phyloP scores from a whole-genome alignment of 148 eudicot genomes.

The Chenopodium berlandieri region DNA sequence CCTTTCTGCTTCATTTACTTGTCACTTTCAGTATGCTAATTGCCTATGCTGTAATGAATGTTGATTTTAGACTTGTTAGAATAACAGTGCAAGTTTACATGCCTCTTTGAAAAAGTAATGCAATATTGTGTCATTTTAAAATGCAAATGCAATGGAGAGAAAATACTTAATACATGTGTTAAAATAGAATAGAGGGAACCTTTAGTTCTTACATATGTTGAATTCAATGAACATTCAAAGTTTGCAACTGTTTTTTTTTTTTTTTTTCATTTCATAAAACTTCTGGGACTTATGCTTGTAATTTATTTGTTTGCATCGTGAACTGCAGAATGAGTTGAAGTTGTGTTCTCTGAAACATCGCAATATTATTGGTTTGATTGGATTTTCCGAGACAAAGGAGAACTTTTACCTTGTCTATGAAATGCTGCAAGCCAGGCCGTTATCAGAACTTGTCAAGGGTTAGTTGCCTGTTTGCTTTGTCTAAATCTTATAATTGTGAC shows the following conservation, averaged over 20 bases:
- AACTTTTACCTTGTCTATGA: constrained; percentile 39
- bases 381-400: constrained; percentile 32
- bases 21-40: not conserved
- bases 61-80: not conserved
- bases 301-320: not conserved
- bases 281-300: not conserved
- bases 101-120: not conserved
- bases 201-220: not conserved
- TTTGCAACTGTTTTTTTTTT: not conserved
- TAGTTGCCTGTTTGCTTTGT: constrained; percentile 16
- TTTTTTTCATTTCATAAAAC: not conserved
- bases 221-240: not conserved
- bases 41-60: not conserved
- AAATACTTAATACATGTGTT: not conserved
- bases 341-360: constrained; percentile 23
- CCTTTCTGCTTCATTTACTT: not conserved
- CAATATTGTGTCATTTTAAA: not conserved
- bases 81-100: not conserved
- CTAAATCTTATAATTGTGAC: not conserved
- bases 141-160: not conserved
- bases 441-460: constrained; percentile 32
- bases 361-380: constrained; percentile 31
- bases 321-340: constrained; percentile 36
- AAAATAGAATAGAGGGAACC: not conserved
- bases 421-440: constrained; percentile 31